Base-by-base conservation (phyloP, 2,329 filamentous ascomycete genomes). In the Boeremia exigua region DNA sequence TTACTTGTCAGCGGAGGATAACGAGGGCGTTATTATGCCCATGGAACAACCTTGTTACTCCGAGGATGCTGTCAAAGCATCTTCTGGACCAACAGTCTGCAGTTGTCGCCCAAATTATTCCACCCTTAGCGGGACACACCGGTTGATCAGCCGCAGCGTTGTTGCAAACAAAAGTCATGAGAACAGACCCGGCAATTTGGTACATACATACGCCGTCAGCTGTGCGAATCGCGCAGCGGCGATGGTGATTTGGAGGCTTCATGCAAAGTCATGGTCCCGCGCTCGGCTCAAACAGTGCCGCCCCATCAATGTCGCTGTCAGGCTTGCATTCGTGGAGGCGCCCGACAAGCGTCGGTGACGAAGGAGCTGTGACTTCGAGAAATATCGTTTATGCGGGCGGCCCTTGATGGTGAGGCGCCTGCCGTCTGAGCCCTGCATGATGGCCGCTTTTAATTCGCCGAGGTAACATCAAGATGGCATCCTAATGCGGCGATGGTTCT, bases 351-450 rank as follows among this genome's bases (percentile, higher is more conserved):
- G 53, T 59, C 49, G 34, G 43, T 52, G 45, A 37, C 28, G 58
- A 48, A 48, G 50, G 40, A 58, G 59, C 60, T 60, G 59, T 59
- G 56, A 57, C 60, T 50, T 60, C 48, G 55, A 54, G 55, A 59
- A 61, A 62, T 65, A 59, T 68, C 62, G 62, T 66, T 67, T 56
- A 67, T 67, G 67, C 65, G 45, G 54, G 62, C 61, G 62, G 52
- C 46, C 56, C 37, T 58, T 32, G 58, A 62, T 68, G 65, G 63
- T 68, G 68, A 67, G 66, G 66, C 67, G 65, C 59, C 53, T 65
- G 61, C 63, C 61, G 66, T 70, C 60, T 65, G 61, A 67, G 67
- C 64, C 59, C 56, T 62, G 63, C 63, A 60, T 61, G 59, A 62
- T 43, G 46, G 55, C 54, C 52, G 56, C 56, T 50, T 55, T 58